Evolutionary conservation across 2,329 filamentous ascomycete genomes (phyloP), one percentile per base, ranked within the genome.

Genomic region (Ophiostoma ips): DNA sequence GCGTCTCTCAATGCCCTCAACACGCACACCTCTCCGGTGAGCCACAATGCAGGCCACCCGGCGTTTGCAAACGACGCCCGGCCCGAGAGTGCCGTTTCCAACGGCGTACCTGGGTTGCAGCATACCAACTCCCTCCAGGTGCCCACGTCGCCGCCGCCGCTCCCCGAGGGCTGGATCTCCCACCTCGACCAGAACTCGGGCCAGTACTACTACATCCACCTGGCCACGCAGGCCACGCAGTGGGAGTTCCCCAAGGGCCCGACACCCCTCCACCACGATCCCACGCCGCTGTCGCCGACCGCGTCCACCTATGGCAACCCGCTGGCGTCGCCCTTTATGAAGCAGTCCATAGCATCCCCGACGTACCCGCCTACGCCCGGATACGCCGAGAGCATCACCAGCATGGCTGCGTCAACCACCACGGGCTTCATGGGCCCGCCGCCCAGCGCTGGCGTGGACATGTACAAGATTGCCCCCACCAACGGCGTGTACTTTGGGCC

Each of bases 161-260:
- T 98, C 15, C 92, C 92, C 6, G 92, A 98, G 68, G 92, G 92
- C 33, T 98, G 92, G 92, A 96, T 98, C 60, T 87, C 92, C 18
- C 92, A 96, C 64, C 73, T 96, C 5, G 92, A 98, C 63, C 85
- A 87, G 57, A 95, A 85, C 62, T 96, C 90, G 2, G 92, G 92
- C 1, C 90, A 96, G 62, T 98, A 96, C 66, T 98, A 98, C 65
- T 98, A 98, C 61, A 98, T 98, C 53, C 92, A 98, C 64, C 74
- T 98, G 30, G 85, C 89, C 1, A 89, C 87, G 0, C 92, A 96
- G 62, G 87, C 89, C 3, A 98, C 92, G 1, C 92, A 98, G 63
- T 98, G 92, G 92, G 92, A 98, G 61, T 96, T 96, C 58, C 92
- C 92, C 28, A 96, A 95, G 67, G 90, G 90, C 0, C 89, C 89